Base-by-base conservation (phyloP, 257 asterid genomes). In the Solanum pinnatisectum region DNA sequence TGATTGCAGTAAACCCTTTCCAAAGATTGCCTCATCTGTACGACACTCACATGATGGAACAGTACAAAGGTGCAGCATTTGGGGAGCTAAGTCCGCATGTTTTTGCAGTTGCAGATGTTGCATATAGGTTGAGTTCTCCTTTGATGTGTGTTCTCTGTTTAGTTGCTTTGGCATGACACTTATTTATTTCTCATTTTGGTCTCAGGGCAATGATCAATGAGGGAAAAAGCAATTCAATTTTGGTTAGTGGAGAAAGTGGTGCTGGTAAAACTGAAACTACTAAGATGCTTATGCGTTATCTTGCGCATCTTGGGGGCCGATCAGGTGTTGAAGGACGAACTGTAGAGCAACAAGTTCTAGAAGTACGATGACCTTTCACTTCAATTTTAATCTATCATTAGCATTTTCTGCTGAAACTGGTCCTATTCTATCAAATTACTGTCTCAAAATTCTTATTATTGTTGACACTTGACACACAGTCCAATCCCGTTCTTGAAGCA, bases 21-120 rank as follows among this genome's bases (percentile, higher is more conserved):
- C 99, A 97, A 96, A 94, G 98, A 92, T 91, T 97, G 90, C 98
- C 99, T 90, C 99, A 97, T 93, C 98, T 97, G 49, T 97, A 97
- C 88, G 98, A 96, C 88, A 95, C 98, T 89, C 96, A 96, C 94
- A 97, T 97, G 99, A 97, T 97, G 99, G 98, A 95, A 91, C 99
- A 97, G 91, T 97, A 97, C 93, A 96, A 97, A 96, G 99, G 99
- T 89, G 98, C 97, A 3, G 94, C 94, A 88, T 95, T 97, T 85
- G 99, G 99, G 84, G 99, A 97, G 95, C 98, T 97, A 85, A 97
- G 98, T 90, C 99, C 99, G 68, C 99, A 97, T 94, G 99, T 97
- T 84, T 97, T 97, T 92, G 99, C 99, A 49, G 93, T 97, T 89
- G 99, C 95, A 5, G 99, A 97, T 92, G 99, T 95, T 89, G 96